Conservation (phyloP, 23 red algal species). For the Cyanidioschyzon merolae region DNA sequence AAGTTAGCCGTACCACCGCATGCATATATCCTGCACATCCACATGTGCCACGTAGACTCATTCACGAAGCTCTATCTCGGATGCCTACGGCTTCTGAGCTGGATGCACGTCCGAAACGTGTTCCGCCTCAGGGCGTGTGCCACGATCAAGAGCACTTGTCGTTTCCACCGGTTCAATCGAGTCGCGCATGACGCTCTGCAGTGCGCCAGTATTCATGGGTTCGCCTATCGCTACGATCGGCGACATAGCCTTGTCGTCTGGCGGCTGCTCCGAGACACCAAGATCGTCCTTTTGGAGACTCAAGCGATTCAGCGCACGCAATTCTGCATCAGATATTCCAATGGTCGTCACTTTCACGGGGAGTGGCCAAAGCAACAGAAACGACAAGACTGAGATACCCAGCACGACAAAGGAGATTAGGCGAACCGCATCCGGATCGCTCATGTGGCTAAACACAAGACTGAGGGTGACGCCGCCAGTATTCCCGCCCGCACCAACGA, state of each 20-base stretch:
- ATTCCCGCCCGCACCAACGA: slow-evolving; percentile 90
- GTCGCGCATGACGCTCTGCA: not conserved
- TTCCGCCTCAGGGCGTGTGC: too few relatives aligned
- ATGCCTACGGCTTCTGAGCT: too few relatives aligned
- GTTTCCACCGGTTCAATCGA: not conserved
- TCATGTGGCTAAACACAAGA: slow-evolving; percentile 32
- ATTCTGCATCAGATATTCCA: not conserved
- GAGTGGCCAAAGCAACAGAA: slow-evolving; percentile 47
- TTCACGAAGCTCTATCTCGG: too few relatives aligned
- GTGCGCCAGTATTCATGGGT: not conserved
- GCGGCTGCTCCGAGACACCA: not conserved
- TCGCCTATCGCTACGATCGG: not conserved
- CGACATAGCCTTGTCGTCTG: not conserved
- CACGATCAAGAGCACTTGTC: too few relatives aligned
- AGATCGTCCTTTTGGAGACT: not conserved
- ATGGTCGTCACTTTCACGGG: not conserved
- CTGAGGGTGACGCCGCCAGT: slow-evolving; percentile 60
- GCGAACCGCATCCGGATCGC: slow-evolving; percentile 31
- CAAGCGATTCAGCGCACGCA: not conserved
- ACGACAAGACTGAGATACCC: slow-evolving; percentile 48
- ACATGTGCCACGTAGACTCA: too few relatives aligned
- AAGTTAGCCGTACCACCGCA: too few relatives aligned
- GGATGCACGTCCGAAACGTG: too few relatives aligned
- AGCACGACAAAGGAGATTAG: slow-evolving; percentile 57
- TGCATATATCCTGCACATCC: too few relatives aligned